Percentiles rank a stretch among this genome's conserved stretches.
These are phyloP conservation scores for Pseudogymnoascus sp. DNA, from an alignment of 2,329 filamentous ascomycete genomes.

Conservation along the genomic window DNA sequence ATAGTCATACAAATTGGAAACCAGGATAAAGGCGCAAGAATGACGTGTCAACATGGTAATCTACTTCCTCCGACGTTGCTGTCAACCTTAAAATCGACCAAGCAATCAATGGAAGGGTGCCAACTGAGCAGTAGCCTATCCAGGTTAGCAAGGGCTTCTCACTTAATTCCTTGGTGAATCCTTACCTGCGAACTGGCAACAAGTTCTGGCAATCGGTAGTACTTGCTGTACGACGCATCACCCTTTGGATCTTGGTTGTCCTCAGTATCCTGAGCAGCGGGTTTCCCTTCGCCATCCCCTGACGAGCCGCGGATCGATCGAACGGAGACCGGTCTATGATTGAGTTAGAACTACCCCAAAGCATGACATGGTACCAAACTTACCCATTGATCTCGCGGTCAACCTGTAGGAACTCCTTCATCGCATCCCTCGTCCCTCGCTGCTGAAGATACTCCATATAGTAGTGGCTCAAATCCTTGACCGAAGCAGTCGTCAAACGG, in stretches of 20 bases:
- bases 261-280: constrained; percentile 35
- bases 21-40: background rate
- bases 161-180: background rate
- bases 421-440: constrained; percentile 70
- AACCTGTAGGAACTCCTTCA: constrained; percentile 75
- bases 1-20: constrained; percentile 9
- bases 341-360: constrained; percentile 13
- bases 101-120: background rate
- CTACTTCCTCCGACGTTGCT: background rate
- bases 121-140: background rate
- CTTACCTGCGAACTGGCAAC: background rate
- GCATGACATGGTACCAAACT: constrained; percentile 25
- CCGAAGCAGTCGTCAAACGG: constrained; percentile 55
- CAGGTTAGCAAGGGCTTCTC: background rate
- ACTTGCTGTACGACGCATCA: constrained; percentile 37
- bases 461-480: constrained; percentile 66
- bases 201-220: constrained; percentile 30
- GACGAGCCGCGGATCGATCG: constrained; percentile 29
- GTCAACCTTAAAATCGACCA: background rate
- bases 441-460: constrained; percentile 84
- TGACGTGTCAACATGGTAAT: background rate
- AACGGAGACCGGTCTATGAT: constrained; percentile 35
- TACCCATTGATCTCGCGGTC: constrained; percentile 85
- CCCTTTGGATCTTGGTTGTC: constrained; percentile 36
- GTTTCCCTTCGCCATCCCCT: constrained; percentile 30